These are phyloP conservation scores for Dendrostoma leiphaemia DNA, from an alignment of 2,329 filamentous ascomycete species.

Conservation along the genomic window DNA sequence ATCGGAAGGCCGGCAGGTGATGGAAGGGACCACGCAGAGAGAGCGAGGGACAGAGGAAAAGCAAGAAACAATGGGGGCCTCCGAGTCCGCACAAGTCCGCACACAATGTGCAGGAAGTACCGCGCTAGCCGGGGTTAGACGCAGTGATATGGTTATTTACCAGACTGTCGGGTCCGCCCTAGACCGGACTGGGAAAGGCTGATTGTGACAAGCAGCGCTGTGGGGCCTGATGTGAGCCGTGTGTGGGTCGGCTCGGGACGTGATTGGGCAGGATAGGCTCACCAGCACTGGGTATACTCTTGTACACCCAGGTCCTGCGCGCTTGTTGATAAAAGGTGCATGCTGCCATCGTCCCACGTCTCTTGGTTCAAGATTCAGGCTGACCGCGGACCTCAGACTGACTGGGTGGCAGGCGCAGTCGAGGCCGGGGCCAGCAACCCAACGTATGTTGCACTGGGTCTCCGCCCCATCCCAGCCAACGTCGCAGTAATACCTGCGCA, in stretches of 20 bases:
- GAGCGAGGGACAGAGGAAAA: too few species aligned
- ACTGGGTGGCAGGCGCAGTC: not conserved
- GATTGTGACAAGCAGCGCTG: conserved; percentile 3
- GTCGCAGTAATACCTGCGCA: not conserved
- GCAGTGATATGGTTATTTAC: conserved; percentile 6
- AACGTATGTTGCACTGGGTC: too few species aligned
- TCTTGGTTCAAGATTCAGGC: not conserved
- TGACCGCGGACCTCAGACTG: not conserved
- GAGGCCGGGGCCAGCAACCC: not conserved
- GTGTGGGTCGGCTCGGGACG: not conserved
- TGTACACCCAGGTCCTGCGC: not conserved
- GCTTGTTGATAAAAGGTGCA: not conserved
- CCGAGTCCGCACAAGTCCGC: not conserved
- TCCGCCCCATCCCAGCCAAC: too few species aligned
- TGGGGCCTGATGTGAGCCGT: not conserved
- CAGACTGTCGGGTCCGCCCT: conserved; percentile 16
- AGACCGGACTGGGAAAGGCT: conserved; percentile 5
- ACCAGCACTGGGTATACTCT: not conserved
- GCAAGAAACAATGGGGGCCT: too few species aligned
- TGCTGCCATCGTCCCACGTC: not conserved
- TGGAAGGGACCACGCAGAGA: not conserved
- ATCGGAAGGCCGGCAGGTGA: not conserved
- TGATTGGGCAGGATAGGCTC: not conserved
- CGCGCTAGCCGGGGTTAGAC: not conserved
- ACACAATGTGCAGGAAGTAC: not conserved